These are phyloP conservation scores for Diplodia mutila DNA, from an alignment of 2,329 filamentous ascomycete genomes.

Conservation along the genomic window DNA sequence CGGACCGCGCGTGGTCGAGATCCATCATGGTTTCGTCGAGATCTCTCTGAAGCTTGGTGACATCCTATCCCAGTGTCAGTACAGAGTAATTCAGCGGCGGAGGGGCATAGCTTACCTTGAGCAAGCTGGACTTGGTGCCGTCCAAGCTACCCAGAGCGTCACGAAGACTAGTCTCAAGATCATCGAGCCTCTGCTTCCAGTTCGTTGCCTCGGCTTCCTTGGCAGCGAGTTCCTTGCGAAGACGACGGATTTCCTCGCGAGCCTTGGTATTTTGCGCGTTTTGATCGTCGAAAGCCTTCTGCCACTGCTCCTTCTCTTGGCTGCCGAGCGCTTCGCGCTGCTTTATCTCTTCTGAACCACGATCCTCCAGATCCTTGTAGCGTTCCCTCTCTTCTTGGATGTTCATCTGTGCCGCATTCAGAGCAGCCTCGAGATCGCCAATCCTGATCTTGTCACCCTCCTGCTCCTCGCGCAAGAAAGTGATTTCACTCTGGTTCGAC, in stretches of 20 bases:
- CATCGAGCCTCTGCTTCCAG: conserved; percentile 88
- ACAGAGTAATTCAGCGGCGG: neutral
- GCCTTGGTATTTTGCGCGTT: conserved; percentile 79
- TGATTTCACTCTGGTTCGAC: conserved; percentile 88
- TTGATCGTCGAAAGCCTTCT: conserved; percentile 89
- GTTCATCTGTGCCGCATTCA: conserved; percentile 77
- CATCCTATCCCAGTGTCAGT: conserved; percentile 58
- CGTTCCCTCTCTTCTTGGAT: conserved; percentile 84
- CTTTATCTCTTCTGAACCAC: conserved; percentile 77
- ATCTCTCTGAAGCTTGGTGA: conserved; percentile 84
- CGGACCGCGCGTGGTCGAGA: conserved; percentile 75
- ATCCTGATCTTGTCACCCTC: conserved; percentile 98
- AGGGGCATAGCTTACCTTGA: conserved; percentile 62
- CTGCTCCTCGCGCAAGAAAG: conserved; percentile 94
- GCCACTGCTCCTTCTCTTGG: conserved; percentile 92
- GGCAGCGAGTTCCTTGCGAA: conserved; percentile 80
- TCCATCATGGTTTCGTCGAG: conserved; percentile 83
- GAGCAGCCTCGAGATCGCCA: conserved; percentile 82
- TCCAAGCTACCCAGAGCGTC: conserved; percentile 86
- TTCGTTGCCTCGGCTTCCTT: conserved; percentile 87
- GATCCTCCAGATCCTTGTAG: conserved; percentile 56
- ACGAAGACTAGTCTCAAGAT: conserved; percentile 85
- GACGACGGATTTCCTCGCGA: conserved; percentile 81
- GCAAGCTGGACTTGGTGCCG: conserved; percentile 80
- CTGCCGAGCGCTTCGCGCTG: conserved; percentile 86